A percentile compares a stretch with the other conserved stretches of the same genome.
phyloP scores from a whole-genome alignment of 768 basidiomycete species.

The Lyophyllum shimeji region DNA sequence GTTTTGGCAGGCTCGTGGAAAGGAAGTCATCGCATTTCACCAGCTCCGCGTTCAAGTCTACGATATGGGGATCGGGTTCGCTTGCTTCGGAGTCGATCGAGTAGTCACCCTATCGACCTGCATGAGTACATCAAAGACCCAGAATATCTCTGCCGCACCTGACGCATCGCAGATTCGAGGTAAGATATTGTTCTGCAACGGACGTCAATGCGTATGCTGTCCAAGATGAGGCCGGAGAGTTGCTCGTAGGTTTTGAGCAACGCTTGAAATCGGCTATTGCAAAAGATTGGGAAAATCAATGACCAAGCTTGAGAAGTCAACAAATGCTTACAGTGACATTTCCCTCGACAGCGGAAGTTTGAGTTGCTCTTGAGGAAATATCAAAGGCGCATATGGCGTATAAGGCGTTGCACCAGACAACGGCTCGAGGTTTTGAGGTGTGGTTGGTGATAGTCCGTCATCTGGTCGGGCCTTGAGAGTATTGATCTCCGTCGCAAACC shows the following conservation, averaged over 20 bases:
- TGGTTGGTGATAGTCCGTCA: constrained; percentile 51
- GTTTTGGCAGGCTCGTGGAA: constrained; percentile 56
- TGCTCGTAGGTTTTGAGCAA: constrained; percentile 90
- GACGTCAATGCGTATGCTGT: constrained; percentile 85
- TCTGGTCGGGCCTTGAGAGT: constrained; percentile 63
- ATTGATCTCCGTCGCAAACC: constrained; percentile 79
- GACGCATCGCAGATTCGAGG: constrained; percentile 74
- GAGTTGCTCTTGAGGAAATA: constrained; percentile 48
- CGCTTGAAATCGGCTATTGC: constrained; percentile 82
- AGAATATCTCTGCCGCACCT: constrained; percentile 44
- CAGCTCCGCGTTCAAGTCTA: constrained; percentile 83
- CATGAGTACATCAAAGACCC: constrained; percentile 10
- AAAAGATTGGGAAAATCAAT: not conserved
- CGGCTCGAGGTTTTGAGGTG: constrained; percentile 50
- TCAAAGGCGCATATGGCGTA: constrained; percentile 45
- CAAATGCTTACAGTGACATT: constrained; percentile 75
- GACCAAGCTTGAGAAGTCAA: not conserved
- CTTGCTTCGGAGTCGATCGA: constrained; percentile 75
- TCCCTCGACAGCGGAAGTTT: constrained; percentile 80
- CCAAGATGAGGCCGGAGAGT: constrained; percentile 81
- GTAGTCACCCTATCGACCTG: constrained; percentile 71
- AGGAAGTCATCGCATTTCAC: constrained; percentile 73
- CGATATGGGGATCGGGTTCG: constrained; percentile 90
- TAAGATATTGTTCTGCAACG: constrained; percentile 83
- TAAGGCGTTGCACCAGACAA: constrained; percentile 46